These are phyloP conservation scores for Leishmania mexicana DNA, from an alignment of 208 protist species.

Conservation along the genomic window DNA sequence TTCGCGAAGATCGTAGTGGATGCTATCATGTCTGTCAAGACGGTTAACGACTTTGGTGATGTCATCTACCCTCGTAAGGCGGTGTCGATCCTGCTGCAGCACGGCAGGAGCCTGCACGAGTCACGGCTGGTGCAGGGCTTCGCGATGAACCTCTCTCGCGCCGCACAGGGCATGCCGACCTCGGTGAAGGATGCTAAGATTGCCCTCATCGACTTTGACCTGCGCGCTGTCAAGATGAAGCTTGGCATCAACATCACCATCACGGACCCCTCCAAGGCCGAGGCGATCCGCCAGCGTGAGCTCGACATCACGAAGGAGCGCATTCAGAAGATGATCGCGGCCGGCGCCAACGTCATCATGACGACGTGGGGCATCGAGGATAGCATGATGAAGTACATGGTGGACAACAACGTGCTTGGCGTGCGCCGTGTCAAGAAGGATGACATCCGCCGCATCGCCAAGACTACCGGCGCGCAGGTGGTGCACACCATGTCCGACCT, in stretches of 20 bases:
- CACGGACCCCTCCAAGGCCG: conserved; percentile 97
- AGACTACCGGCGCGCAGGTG: conserved; percentile 95
- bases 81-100: conserved; percentile 98
- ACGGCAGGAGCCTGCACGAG: conserved; percentile 96
- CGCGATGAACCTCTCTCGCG: conserved; percentile 96
- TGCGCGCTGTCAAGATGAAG: conserved; percentile 97
- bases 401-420: conserved; percentile 97
- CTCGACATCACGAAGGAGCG: conserved; percentile 97
- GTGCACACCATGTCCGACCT: conserved; percentile 96
- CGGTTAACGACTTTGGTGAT: conserved; percentile 91
- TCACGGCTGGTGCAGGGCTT: conserved; percentile 95
- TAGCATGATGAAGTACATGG: conserved; percentile 98
- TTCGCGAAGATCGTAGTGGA: conserved; percentile 98
- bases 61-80: conserved; percentile 98
- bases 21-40: conserved; percentile 91
- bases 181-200: conserved; percentile 97
- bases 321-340: conserved; percentile 97
- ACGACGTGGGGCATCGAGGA: conserved; percentile 99
- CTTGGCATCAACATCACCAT: conserved; percentile 98
- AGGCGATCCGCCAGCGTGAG: conserved; percentile 97
- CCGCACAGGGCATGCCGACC: conserved; percentile 98
- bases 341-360: conserved; percentile 99
- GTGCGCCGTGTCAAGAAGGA: conserved; percentile 97
- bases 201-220: conserved; percentile 99
- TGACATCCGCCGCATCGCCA: conserved; percentile 97